These are phyloP conservation scores for Lecanicillium sp. DNA, from an alignment of 2,329 filamentous ascomycete species.

Conservation along the genomic window DNA sequence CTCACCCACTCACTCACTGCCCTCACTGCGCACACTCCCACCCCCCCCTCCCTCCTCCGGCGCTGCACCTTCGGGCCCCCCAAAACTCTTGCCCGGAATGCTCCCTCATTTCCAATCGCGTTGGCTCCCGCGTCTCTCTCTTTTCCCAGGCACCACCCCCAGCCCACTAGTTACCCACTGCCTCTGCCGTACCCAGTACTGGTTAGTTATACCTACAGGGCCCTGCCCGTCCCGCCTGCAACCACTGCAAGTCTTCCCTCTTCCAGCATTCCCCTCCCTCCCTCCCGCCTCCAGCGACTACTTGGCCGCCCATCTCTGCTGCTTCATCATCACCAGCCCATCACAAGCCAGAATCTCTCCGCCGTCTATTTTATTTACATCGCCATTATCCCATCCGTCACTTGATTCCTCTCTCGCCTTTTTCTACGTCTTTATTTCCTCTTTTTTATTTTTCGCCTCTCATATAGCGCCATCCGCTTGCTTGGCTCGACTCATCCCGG, in stretches of 20 bases:
- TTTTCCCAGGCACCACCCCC: too few relatives aligned
- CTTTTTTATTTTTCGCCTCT: neutral
- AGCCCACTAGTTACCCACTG: too few relatives aligned
- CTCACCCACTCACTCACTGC: too few relatives aligned
- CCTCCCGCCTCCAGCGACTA: neutral
- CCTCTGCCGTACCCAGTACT: too few relatives aligned
- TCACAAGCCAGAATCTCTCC: neutral
- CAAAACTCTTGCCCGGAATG: too few relatives aligned
- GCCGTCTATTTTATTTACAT: slow-evolving; percentile 1
- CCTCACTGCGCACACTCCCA: too few relatives aligned
- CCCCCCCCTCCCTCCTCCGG: too few relatives aligned
- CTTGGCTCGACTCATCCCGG: neutral
- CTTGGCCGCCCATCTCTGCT: neutral
- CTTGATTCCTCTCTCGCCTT: neutral
- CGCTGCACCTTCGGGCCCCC: too few relatives aligned
- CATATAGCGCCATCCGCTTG: neutral
- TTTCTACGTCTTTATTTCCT: neutral
- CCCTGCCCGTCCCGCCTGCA: too few relatives aligned
- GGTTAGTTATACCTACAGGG: too few relatives aligned
- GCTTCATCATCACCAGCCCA: slow-evolving; percentile 1
- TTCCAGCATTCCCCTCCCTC: slow-evolving; percentile 6
- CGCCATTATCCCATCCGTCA: neutral
- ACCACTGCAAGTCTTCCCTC: slow-evolving; percentile 11
- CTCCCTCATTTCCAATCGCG: slow-evolving; percentile 5
- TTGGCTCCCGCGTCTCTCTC: slow-evolving; percentile 3